A percentile compares a stretch with the other conserved stretches of the same genome.
phyloP scores from a whole-genome alignment of 2,329 filamentous ascomycete genomes.

The Proliferodiscus dingleyae region DNA sequence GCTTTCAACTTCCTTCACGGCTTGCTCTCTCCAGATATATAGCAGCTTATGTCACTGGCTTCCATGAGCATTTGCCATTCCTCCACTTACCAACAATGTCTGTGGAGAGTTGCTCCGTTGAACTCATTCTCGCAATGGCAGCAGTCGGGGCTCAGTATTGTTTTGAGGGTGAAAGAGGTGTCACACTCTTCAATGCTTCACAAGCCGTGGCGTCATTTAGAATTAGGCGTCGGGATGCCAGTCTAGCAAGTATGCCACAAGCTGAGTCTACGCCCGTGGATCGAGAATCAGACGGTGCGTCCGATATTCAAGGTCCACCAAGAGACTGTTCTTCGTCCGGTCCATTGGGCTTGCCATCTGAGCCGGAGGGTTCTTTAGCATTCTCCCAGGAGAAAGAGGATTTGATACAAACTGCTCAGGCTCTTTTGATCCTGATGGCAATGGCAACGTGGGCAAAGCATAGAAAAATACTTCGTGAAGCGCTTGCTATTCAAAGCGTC shows the following conservation, averaged over 20 bases:
- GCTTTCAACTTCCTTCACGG: no score
- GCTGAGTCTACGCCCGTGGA: no score
- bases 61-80: conserved; percentile 56
- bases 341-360: no score
- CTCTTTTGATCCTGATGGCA: background rate
- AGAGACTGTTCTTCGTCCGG: no score
- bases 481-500: conserved; percentile 52
- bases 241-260: no score
- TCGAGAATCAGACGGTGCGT: conserved; percentile 31
- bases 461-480: conserved; percentile 51
- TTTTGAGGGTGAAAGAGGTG: conserved; percentile 54
- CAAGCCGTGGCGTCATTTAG: conserved; percentile 55
- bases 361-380: background rate
- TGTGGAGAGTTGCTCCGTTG: conserved; percentile 59
- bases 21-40: conserved; percentile 65
- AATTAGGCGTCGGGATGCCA: conserved; percentile 52
- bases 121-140: conserved; percentile 62
- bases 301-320: background rate
- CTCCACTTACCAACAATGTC: conserved; percentile 64
- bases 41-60: conserved; percentile 65
- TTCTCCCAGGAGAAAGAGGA: background rate
- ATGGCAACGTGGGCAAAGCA: background rate
- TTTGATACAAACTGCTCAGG: background rate
- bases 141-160: conserved; percentile 65
- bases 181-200: conserved; percentile 57